Percentiles rank a stretch among this genome's conserved stretches.
phyloP scores from a whole-genome alignment of 352 stramenopile genomes.

The Pythium coloratum region DNA sequence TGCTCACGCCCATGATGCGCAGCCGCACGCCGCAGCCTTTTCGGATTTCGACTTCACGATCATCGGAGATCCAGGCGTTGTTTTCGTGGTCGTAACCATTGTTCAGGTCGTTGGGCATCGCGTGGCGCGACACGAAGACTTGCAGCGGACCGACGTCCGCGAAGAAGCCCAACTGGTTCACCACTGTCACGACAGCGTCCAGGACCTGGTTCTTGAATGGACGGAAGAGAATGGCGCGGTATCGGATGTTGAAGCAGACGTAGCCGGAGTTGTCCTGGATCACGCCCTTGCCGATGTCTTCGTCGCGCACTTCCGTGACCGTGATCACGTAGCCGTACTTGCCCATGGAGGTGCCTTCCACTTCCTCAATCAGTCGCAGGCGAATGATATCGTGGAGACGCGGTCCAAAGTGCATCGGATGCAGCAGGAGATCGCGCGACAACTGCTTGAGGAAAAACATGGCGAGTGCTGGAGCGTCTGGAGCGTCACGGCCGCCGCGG shows the following conservation, averaged over 20 bases:
- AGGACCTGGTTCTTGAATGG: conserved; percentile 98
- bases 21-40: conserved; percentile 94
- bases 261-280: conserved; percentile 98
- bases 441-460: conserved; percentile 91
- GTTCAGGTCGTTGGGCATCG: conserved; percentile 94
- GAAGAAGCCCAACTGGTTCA: conserved; percentile 97
- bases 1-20: conserved; percentile 96
- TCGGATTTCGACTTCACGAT: conserved; percentile 97
- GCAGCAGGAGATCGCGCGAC: conserved; percentile 91
- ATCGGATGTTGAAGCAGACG: conserved; percentile 96
- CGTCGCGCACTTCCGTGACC: conserved; percentile 95
- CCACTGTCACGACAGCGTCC: conserved; percentile 96
- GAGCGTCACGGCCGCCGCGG: not conserved
- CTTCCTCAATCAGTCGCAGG: conserved; percentile 94
- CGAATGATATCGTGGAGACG: conserved; percentile 97
- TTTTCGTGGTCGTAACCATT: conserved; percentile 96
- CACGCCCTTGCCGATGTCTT: conserved; percentile 95
- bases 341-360: conserved; percentile 95
- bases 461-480: conserved; percentile 6
- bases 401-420: conserved; percentile 95
- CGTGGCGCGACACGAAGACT: conserved; percentile 97
- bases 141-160: conserved; percentile 94
- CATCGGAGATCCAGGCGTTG: conserved; percentile 97
- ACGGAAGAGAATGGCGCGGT: conserved; percentile 95
- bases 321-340: conserved; percentile 98